Conservation (phyloP, 208 protist genomes). For the Sergeia podlipaevii region DNA sequence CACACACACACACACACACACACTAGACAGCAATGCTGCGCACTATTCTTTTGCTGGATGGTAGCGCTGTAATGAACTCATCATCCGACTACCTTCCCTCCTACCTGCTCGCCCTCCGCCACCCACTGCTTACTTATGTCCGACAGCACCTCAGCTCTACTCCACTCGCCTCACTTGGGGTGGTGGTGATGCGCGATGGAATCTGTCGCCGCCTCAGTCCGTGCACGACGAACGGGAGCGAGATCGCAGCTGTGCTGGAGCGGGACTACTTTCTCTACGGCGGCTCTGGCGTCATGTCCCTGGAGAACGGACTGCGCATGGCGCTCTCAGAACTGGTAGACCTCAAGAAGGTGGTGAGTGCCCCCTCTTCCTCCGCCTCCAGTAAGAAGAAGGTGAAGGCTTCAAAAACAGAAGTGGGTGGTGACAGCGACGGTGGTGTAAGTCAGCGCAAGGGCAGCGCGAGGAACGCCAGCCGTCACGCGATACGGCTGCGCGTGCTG, state of each 20-base stretch:
- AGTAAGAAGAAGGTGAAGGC: neutral
- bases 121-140: slow-evolving; percentile 51
- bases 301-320: slow-evolving; percentile 80
- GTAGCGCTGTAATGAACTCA: slow-evolving; percentile 81
- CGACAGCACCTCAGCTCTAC: slow-evolving; percentile 59
- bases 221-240: slow-evolving; percentile 63
- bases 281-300: slow-evolving; percentile 62
- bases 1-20: neutral
- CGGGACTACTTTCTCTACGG: slow-evolving; percentile 75
- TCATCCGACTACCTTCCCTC: slow-evolving; percentile 80
- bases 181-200: slow-evolving; percentile 81
- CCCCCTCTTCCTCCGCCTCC: slow-evolving; percentile 5
- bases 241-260: slow-evolving; percentile 65
- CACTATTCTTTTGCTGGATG: slow-evolving; percentile 80
- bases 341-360: slow-evolving; percentile 40
- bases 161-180: slow-evolving; percentile 65
- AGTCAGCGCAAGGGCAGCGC: neutral
- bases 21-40: slow-evolving; percentile 54
- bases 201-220: slow-evolving; percentile 45
- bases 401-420: neutral
- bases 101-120: slow-evolving; percentile 69
- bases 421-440: slow-evolving; percentile 2
- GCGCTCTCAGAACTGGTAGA: slow-evolving; percentile 75
- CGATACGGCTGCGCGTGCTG: slow-evolving; percentile 46
- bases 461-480: too few species aligned